Evolutionary conservation across 1,284 basidiomycete species (phyloP).

Genomic region (Leucoagaricus sp.): DNA sequence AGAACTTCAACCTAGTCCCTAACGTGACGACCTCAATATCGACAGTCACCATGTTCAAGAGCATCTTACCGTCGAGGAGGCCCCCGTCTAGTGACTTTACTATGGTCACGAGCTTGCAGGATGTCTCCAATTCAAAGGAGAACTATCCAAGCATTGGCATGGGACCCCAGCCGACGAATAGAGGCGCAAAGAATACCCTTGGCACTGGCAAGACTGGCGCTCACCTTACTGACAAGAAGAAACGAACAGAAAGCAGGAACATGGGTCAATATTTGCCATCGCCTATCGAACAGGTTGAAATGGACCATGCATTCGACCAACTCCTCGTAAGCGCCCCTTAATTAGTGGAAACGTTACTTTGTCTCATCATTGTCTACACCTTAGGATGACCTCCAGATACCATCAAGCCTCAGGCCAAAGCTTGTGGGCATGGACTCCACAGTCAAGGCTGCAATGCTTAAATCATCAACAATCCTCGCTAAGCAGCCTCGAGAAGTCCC

Average conservation of each 20-base stretch:
- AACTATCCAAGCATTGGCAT: slow-evolving; percentile 46
- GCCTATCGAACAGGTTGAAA: slow-evolving; percentile 39
- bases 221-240: slow-evolving; percentile 41
- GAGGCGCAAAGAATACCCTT: slow-evolving; percentile 20
- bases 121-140: slow-evolving; percentile 58
- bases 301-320: slow-evolving; percentile 69
- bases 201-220: slow-evolving; percentile 28
- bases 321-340: slow-evolving; percentile 53
- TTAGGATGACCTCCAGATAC: slow-evolving; percentile 86
- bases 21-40: slow-evolving; percentile 15
- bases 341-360: slow-evolving; percentile 7
- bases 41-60: slow-evolving; percentile 64
- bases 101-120: slow-evolving; percentile 59
- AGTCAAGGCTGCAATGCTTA: slow-evolving; percentile 90
- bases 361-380: neutral
- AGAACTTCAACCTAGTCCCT: slow-evolving; percentile 29
- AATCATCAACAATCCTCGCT: slow-evolving; percentile 73
- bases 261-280: slow-evolving; percentile 32
- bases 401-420: slow-evolving; percentile 72
- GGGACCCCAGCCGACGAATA: slow-evolving; percentile 28
- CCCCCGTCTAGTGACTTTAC: slow-evolving; percentile 67
- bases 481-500: slow-evolving; percentile 39
- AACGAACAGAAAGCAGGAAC: slow-evolving; percentile 38
- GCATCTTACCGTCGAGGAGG: slow-evolving; percentile 67
- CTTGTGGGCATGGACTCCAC: slow-evolving; percentile 75